Evolutionary conservation across 1,284 basidiomycete genomes (phyloP).

Genomic region (Pseudomicrostroma phylloplanum): DNA sequence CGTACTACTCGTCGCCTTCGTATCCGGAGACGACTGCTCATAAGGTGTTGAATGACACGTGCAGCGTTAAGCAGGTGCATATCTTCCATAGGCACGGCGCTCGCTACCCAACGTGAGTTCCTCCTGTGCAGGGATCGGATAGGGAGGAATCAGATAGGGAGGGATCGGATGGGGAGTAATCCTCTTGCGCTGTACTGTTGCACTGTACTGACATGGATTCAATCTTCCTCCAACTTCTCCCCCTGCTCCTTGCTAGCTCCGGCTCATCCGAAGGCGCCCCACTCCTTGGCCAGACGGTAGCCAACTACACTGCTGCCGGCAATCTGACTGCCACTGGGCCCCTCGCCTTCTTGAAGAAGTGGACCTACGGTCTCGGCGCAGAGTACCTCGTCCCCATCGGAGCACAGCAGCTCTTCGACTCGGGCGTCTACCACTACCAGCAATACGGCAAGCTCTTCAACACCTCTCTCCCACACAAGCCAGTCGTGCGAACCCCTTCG

Average conservation of each 20-base stretch:
- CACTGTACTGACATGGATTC: constrained; percentile 20
- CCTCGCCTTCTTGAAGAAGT: constrained; percentile 68
- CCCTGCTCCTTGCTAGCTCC: constrained; percentile 17
- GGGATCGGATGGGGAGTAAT: constrained; percentile 6
- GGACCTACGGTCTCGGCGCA: constrained; percentile 56
- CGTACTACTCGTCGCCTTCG: constrained; percentile 31
- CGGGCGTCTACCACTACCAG: constrained; percentile 41
- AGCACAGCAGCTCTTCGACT: constrained; percentile 61
- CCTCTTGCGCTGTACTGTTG: constrained; percentile 5
- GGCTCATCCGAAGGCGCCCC: constrained; percentile 33
- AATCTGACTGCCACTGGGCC: constrained; percentile 56
- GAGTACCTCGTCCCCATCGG: constrained; percentile 75
- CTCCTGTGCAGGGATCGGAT: constrained; percentile 4
- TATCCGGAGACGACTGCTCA: constrained; percentile 25
- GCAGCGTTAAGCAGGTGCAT: constrained; percentile 29
- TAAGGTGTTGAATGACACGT: constrained; percentile 20
- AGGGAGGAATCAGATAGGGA: no score
- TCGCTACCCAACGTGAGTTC: constrained; percentile 24
- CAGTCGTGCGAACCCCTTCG: constrained; percentile 45
- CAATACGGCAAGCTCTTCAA: constrained; percentile 41
- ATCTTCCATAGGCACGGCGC: constrained; percentile 33
- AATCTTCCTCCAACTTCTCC: constrained; percentile 18
- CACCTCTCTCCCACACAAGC: constrained; percentile 41
- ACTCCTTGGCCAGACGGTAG: constrained; percentile 17
- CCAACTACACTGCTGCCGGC: constrained; percentile 26